A percentile compares a stretch with the other conserved stretches of the same genome.
phyloP scores from a whole-genome alignment of 805 yeast genomes.

The Wickerhamiella alocasiicola region DNA sequence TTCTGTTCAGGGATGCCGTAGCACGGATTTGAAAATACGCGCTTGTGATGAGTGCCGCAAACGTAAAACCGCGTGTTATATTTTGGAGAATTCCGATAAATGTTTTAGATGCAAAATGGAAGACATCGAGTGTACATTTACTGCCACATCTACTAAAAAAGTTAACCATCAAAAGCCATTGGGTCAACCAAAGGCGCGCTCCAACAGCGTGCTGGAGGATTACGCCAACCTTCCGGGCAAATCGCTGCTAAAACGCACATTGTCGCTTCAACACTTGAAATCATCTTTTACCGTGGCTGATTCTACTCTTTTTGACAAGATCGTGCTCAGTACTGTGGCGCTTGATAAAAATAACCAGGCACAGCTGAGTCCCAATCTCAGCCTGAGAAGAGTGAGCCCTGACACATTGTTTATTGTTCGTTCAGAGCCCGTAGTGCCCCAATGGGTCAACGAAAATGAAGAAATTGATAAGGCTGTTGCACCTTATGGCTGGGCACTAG shows the following conservation, averaged over 20 bases:
- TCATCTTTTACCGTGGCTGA: conserved; percentile 84
- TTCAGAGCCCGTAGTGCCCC: conserved; percentile 62
- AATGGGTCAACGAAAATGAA: conserved; percentile 68
- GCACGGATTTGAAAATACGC: conserved; percentile 23
- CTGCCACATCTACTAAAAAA: conserved; percentile 35
- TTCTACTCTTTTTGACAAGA: conserved; percentile 69
- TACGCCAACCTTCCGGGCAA: conserved; percentile 51
- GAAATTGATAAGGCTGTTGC: conserved; percentile 72
- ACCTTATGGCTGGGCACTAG: conserved; percentile 73
- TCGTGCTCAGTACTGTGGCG: conserved; percentile 50
- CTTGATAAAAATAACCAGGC: conserved; percentile 70
- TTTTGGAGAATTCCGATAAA: conserved; percentile 37
- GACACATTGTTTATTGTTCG: conserved; percentile 58
- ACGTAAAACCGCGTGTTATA: conserved; percentile 66
- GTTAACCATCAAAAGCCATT: conserved; percentile 17
- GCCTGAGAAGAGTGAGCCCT: conserved; percentile 68
- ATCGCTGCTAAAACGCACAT: conserved; percentile 52
- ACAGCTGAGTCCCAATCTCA: conserved; percentile 50
- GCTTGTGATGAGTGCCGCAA: conserved; percentile 84
- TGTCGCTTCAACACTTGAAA: conserved; percentile 75
- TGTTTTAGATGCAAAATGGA: conserved; percentile 71
- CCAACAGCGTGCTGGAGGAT: conserved; percentile 39
- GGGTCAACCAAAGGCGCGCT: conserved; percentile 8
- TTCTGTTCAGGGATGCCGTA: conserved; percentile 7
- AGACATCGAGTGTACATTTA: conserved; percentile 61